A percentile compares a stretch with the other conserved stretches of the same genome.
Evolutionary conservation across 108 stramenopile genomes (phyloP).

Genomic region (Stephanodiscus minutulus): DNA sequence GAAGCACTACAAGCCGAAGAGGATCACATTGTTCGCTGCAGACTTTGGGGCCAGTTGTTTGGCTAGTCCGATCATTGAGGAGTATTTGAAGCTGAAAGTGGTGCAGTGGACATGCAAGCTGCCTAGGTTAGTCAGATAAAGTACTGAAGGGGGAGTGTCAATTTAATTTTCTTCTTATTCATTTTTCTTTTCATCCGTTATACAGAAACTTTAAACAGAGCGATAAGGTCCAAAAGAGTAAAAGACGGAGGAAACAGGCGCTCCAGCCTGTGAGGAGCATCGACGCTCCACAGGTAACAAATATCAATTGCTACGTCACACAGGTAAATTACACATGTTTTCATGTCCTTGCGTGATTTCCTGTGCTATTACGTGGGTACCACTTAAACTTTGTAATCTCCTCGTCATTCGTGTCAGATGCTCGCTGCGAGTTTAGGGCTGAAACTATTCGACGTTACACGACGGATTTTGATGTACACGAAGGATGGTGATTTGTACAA

Average conservation of each 20-base stretch:
- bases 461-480: constrained; percentile 88
- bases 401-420: constrained; percentile 46
- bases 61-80: constrained; percentile 85
- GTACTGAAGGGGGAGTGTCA: too few relatives aligned
- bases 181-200: neutral
- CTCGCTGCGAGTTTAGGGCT: constrained; percentile 78
- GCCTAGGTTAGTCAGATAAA: constrained; percentile 26
- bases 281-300: constrained; percentile 57
- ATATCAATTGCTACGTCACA: constrained; percentile 80
- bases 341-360: too few relatives aligned
- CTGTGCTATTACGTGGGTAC: too few relatives aligned
- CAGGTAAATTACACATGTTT: neutral
- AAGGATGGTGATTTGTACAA: constrained; percentile 67
- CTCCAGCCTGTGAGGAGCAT: constrained; percentile 37
- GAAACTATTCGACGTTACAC: constrained; percentile 74
- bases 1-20: constrained; percentile 71
- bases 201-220: constrained; percentile 65
- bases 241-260: constrained; percentile 45
- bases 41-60: constrained; percentile 82
- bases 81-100: constrained; percentile 76
- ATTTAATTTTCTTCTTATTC: neutral
- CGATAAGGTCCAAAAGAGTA: constrained; percentile 47
- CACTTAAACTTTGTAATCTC: too few relatives aligned
- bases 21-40: constrained; percentile 85
- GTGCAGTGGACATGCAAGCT: constrained; percentile 67